These are phyloP conservation scores for Thermochaetoides thermophila DNA, from an alignment of 495 filamentous ascomycete species.

Conservation along the genomic window DNA sequence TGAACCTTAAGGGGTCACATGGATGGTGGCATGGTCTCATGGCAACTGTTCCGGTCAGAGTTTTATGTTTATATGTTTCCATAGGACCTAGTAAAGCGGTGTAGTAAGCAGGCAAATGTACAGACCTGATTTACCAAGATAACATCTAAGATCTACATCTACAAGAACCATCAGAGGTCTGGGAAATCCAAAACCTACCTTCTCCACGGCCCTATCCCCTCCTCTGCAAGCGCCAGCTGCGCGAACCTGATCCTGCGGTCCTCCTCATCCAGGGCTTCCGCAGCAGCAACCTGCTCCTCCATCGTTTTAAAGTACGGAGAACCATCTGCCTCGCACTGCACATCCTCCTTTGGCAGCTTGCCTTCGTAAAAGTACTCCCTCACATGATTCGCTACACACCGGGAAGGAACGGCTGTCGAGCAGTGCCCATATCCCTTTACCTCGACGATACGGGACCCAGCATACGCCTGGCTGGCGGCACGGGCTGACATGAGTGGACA, in stretches of 20 bases:
- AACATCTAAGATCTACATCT: too few species aligned
- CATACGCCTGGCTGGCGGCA: slow-evolving; percentile 24
- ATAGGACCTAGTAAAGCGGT: too few species aligned
- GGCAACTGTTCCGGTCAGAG: too few species aligned
- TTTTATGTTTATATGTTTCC: too few species aligned
- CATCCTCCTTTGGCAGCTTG: slow-evolving; percentile 19
- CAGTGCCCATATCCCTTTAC: slow-evolving; percentile 32
- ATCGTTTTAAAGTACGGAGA: slow-evolving; percentile 19
- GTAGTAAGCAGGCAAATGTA: too few species aligned
- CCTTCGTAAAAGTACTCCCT: slow-evolving; percentile 25
- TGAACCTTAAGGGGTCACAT: too few species aligned
- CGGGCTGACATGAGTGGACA: slow-evolving; percentile 27
- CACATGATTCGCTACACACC: slow-evolving; percentile 23
- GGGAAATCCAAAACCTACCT: too few species aligned
- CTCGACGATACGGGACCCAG: slow-evolving; percentile 26
- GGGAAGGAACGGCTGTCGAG: slow-evolving; percentile 25
- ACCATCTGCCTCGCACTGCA: slow-evolving; percentile 21
- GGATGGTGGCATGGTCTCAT: too few species aligned
- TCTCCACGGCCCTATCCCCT: too few species aligned
- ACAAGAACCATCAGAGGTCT: too few species aligned
- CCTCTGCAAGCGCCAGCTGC: slow-evolving; percentile 18
- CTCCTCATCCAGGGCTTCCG: slow-evolving; percentile 7
- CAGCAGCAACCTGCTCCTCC: slow-evolving; percentile 6
- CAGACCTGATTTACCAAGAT: too few species aligned
- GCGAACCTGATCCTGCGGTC: slow-evolving; percentile 15